Conservation (phyloP, 306 rosid genomes). For the Trichosanthes cucumerina region DNA sequence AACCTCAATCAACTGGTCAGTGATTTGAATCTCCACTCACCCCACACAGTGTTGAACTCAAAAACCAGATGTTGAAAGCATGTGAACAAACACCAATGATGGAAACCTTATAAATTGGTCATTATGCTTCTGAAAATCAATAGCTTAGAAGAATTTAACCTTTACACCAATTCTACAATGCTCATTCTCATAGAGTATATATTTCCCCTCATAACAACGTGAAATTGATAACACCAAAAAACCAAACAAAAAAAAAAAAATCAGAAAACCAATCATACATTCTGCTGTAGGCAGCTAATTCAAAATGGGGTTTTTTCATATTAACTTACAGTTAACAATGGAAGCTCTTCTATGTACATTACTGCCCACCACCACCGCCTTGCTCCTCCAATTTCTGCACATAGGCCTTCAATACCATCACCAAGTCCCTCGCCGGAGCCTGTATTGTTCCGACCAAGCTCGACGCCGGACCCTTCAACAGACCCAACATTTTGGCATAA, state of each 20-base stretch:
- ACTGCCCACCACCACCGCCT: slow-evolving; percentile 22
- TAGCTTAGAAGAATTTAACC: neutral
- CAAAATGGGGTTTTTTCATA: neutral
- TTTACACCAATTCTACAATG: slow-evolving; percentile 14
- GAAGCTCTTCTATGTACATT: slow-evolving; percentile 9
- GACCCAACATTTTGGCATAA: slow-evolving; percentile 62
- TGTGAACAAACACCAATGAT: neutral
- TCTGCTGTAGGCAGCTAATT: slow-evolving; percentile 23
- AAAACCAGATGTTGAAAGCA: neutral
- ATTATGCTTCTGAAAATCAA: neutral
- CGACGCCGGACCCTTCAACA: slow-evolving; percentile 57
- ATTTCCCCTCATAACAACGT: neutral
- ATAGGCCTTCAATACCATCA: slow-evolving; percentile 68
- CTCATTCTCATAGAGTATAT: neutral
- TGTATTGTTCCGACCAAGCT: slow-evolving; percentile 64
- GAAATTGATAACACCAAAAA: neutral
- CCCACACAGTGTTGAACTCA: neutral
- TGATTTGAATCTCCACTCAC: neutral
- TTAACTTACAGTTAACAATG: neutral
- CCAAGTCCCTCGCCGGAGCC: slow-evolving; percentile 73
- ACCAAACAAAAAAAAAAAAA: slow-evolving; percentile 8
- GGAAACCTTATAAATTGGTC: neutral
- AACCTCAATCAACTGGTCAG: neutral
- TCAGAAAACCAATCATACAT: slow-evolving; percentile 3
- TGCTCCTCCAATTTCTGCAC: slow-evolving; percentile 64